These are phyloP conservation scores for Microbotryum violaceum DNA, from an alignment of 1,284 basidiomycete genomes.

Conservation along the genomic window DNA sequence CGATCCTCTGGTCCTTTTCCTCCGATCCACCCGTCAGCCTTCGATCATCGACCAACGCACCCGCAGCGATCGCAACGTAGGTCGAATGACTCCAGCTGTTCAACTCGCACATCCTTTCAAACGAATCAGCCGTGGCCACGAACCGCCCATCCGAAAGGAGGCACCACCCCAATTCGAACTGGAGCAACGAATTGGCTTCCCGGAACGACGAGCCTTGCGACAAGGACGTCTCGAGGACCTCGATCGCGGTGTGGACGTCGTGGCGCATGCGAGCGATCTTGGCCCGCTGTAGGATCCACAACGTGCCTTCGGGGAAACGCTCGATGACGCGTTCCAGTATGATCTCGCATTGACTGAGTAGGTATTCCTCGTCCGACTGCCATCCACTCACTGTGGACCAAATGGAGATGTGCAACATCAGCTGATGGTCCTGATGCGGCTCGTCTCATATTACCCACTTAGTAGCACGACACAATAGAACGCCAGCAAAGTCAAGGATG, in stretches of 20 bases:
- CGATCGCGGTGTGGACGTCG: slow-evolving; percentile 19
- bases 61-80: slow-evolving; percentile 27
- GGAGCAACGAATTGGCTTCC: slow-evolving; percentile 34
- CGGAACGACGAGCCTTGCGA: slow-evolving; percentile 22
- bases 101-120: slow-evolving; percentile 29
- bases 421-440: background rate
- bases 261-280: slow-evolving; percentile 28
- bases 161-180: slow-evolving; percentile 34
- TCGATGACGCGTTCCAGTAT: slow-evolving; percentile 20
- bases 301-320: slow-evolving; percentile 30
- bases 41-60: slow-evolving; percentile 27
- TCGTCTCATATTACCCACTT: slow-evolving; percentile 3
- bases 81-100: slow-evolving; percentile 33
- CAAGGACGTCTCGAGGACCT: slow-evolving; percentile 20
- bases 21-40: slow-evolving; percentile 1
- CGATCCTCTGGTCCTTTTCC: slow-evolving; percentile 16
- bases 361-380: slow-evolving; percentile 28
- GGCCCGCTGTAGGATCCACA: slow-evolving; percentile 33
- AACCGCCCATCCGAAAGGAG: slow-evolving; percentile 25
- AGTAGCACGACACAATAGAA: slow-evolving; percentile 33
- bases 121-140: slow-evolving; percentile 22
- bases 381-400: slow-evolving; percentile 28
- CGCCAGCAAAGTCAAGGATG: slow-evolving; percentile 26
- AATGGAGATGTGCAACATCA: background rate
- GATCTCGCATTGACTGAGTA: slow-evolving; percentile 16